phyloP scores from a whole-genome alignment of 345 rosid genomes.

The Salix caprea region DNA sequence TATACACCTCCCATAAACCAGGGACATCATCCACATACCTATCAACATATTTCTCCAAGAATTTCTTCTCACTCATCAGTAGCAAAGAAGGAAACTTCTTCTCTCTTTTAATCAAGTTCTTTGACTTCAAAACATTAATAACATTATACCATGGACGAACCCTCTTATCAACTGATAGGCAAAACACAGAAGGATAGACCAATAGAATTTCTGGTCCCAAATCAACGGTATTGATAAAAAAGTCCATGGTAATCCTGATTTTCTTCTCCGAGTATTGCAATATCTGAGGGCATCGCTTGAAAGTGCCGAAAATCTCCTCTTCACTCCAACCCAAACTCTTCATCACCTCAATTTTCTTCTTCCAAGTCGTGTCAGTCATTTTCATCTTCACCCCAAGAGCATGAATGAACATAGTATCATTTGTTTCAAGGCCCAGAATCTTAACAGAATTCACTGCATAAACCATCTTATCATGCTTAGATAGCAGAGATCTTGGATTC shows the following conservation, averaged over 20 bases:
- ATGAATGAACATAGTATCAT: constrained; percentile 5
- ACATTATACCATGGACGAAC: constrained; percentile 19
- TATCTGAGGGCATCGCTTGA: constrained; percentile 6
- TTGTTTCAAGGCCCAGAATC: constrained; percentile 14
- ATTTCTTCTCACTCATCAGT: constrained; percentile 9
- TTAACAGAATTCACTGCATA: constrained; percentile 9
- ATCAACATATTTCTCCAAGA: constrained; percentile 17
- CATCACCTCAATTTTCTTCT: constrained; percentile 21
- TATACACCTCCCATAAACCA: constrained; percentile 9
- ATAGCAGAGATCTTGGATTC: constrained; percentile 2
- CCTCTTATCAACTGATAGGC: constrained; percentile 15
- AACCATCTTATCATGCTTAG: constrained; percentile 8
- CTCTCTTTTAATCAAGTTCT: constrained; percentile 12
- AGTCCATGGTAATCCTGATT: constrained; percentile 11
- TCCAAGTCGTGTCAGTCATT: constrained; percentile 12
- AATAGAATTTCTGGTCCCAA: constrained; percentile 1
- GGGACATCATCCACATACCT: constrained; percentile 11
- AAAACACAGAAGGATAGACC: constrained; percentile 11
- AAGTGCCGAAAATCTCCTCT: constrained; percentile 17
- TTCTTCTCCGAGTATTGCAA: constrained; percentile 14
- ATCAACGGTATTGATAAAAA: constrained; percentile 13
- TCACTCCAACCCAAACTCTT: constrained; percentile 33
- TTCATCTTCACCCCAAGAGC: constrained; percentile 14
- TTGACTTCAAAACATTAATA: constrained; percentile 18
- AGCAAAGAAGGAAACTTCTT: not conserved